phyloP scores from a whole-genome alignment of 768 basidiomycete species.

The Gymnopilus junonius region DNA sequence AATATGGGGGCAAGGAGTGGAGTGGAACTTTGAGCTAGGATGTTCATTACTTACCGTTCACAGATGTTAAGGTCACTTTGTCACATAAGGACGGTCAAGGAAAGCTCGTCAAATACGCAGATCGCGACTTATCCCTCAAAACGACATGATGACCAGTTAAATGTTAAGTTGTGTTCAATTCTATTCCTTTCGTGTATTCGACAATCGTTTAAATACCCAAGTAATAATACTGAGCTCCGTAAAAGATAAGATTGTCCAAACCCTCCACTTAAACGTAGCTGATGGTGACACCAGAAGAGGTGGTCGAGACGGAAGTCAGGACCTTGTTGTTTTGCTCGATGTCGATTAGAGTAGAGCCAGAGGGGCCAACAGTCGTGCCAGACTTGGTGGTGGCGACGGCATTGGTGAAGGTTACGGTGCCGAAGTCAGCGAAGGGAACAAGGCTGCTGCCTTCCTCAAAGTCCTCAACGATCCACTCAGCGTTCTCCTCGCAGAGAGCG shows the following conservation, averaged over 20 bases:
- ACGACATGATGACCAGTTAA: no score
- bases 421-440: slow-evolving; percentile 23
- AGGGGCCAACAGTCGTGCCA: slow-evolving; percentile 10
- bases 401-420: slow-evolving; percentile 23
- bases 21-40: no score
- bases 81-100: no score
- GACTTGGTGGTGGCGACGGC: slow-evolving; percentile 18
- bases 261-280: slow-evolving; percentile 3
- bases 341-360: slow-evolving; percentile 20
- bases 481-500: slow-evolving; percentile 23
- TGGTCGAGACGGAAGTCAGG: slow-evolving; percentile 14
- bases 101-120: no score
- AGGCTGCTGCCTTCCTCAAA: slow-evolving; percentile 22
- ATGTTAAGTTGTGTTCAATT: no score
- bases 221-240: background rate
- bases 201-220: background rate
- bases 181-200: background rate
- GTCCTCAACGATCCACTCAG: slow-evolving; percentile 27
- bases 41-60: no score
- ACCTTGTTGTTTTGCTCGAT: slow-evolving; percentile 17
- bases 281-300: slow-evolving; percentile 14
- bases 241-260: background rate
- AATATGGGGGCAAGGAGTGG: no score
- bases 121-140: no score
- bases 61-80: no score